phyloP scores from a whole-genome alignment of 495 filamentous ascomycete species.

The Tuber microsphaerosporum region DNA sequence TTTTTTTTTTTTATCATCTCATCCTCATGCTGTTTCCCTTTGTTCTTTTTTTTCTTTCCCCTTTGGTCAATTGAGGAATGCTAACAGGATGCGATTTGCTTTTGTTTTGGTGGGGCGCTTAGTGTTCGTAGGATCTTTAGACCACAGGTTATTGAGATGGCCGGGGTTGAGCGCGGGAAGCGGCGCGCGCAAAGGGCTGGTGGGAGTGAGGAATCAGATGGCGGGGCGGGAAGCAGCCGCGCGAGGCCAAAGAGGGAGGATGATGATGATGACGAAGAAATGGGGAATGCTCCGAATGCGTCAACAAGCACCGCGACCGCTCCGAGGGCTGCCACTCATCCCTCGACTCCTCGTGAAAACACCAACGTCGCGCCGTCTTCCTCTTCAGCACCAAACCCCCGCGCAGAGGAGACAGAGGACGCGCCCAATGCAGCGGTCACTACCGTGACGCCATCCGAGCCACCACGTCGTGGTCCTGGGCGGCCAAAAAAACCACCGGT shows the following conservation, averaged over 20 bases:
- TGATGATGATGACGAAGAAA: background rate
- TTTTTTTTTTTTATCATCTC: background rate
- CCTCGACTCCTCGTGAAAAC: background rate
- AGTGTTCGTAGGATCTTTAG: slow-evolving; percentile 28
- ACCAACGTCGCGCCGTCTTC: background rate
- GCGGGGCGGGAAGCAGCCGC: background rate
- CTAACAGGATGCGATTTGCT: background rate
- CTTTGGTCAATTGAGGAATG: slow-evolving; percentile 1
- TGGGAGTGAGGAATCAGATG: background rate
- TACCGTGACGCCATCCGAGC: background rate
- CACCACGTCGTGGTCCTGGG: slow-evolving; percentile 21
- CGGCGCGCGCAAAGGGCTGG: slow-evolving; percentile 15
- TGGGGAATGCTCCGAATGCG: background rate
- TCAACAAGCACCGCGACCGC: background rate
- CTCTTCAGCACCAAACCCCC: background rate
- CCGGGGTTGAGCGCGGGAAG: slow-evolving; percentile 29
- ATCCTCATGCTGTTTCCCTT: background rate
- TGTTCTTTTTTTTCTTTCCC: background rate
- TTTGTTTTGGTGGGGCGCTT: background rate
- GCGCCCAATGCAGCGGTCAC: background rate
- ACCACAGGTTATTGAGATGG: slow-evolving; percentile 30
- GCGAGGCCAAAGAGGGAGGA: background rate
- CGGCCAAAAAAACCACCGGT: slow-evolving; percentile 17
- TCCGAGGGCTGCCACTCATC: background rate
- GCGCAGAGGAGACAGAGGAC: background rate